Percentiles rank a stretch among this genome's conserved stretches.
Evolutionary conservation across 257 asterid genomes (phyloP).

Genomic region (Leptodermis oblonga): DNA sequence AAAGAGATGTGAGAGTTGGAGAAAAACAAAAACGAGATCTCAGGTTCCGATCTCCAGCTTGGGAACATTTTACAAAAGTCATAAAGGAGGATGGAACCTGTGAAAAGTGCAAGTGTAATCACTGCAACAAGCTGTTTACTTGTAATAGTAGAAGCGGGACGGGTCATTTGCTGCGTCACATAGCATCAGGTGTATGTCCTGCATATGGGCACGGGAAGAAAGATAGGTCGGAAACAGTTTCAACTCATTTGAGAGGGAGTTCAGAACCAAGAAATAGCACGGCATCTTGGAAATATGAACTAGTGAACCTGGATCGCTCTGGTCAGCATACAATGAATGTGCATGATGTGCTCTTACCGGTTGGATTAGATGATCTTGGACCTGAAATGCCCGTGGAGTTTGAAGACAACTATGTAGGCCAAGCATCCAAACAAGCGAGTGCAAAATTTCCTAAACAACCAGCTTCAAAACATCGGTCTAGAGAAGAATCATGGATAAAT

Average conservation of each 20-base stretch:
- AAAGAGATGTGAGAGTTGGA: slow-evolving; percentile 66
- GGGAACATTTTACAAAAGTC: slow-evolving; percentile 89
- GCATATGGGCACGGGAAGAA: slow-evolving; percentile 46
- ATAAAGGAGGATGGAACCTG: slow-evolving; percentile 69
- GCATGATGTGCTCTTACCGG: slow-evolving; percentile 43
- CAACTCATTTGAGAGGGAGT: slow-evolving; percentile 33
- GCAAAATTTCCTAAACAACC: slow-evolving; percentile 42
- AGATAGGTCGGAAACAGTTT: slow-evolving; percentile 26
- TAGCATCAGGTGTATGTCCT: slow-evolving; percentile 73
- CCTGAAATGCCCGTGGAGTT: slow-evolving; percentile 22
- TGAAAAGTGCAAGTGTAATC: slow-evolving; percentile 78
- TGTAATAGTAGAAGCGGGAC: slow-evolving; percentile 82
- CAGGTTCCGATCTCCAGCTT: slow-evolving; percentile 66
- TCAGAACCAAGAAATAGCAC: slow-evolving; percentile 29
- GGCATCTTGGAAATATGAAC: slow-evolving; percentile 54
- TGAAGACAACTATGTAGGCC: slow-evolving; percentile 37
- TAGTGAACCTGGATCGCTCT: slow-evolving; percentile 37
- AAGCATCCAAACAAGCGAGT: slow-evolving; percentile 28
- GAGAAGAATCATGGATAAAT: slow-evolving; percentile 59
- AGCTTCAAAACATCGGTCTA: slow-evolving; percentile 31
- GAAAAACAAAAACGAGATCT: slow-evolving; percentile 55
- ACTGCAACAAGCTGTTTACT: slow-evolving; percentile 65
- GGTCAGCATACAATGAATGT: slow-evolving; percentile 34
- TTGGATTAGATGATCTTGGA: slow-evolving; percentile 32
- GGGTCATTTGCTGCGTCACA: slow-evolving; percentile 82